Base-by-base conservation (phyloP, 2,329 filamentous ascomycete genomes). In the Taxawa tesnikishii region DNA sequence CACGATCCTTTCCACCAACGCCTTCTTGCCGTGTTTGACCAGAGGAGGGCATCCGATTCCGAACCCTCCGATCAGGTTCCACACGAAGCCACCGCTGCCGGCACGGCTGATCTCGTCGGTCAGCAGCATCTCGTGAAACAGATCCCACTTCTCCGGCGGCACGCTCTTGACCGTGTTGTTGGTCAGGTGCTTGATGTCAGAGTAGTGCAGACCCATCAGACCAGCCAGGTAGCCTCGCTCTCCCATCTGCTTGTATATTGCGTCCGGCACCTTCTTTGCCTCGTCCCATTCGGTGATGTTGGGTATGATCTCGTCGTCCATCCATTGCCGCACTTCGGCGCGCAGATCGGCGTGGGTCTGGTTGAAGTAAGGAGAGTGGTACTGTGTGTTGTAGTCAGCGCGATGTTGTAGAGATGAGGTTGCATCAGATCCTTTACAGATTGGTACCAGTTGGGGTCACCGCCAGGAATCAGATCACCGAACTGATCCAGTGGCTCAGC, bases 251-350 rank as follows among this genome's bases (percentile, higher is more conserved):
- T 93, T 88, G 72, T 94, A 98, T 51, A 98, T 83, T 45, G 75
- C 71, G 28, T 82, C 75, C 0, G 90, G 88, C 2, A 96, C 85
- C 53, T 78, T 73, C 66, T 85, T 92, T 47, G 79, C 83, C 68
- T 96, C 90, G 47, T 98, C 90, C 90, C 90, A 98, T 57, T 98
- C 90, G 25, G 76, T 81, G 35, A 96, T 83, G 47, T 88, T 71
- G 14, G 90, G 88, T 65, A 94, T 85, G 54, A 96, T 79, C 47
- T 84, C 83, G 35, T 68, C 72, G 39, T 93, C 83, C 34, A 98
- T 74, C 87, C 87, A 98, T 65, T 85, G 72, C 50, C 90, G 82
- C 38, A 94, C 69, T 66, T 98, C 90, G 43, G 75, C 79, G 38
- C 90, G 84, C 30, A 98, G 79, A 31, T 84, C 85, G 35, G 76